Evolutionary conservation across 768 basidiomycete genomes (phyloP), one percentile per base, ranked within the genome.

Genomic region (Boletus rubropictus): DNA sequence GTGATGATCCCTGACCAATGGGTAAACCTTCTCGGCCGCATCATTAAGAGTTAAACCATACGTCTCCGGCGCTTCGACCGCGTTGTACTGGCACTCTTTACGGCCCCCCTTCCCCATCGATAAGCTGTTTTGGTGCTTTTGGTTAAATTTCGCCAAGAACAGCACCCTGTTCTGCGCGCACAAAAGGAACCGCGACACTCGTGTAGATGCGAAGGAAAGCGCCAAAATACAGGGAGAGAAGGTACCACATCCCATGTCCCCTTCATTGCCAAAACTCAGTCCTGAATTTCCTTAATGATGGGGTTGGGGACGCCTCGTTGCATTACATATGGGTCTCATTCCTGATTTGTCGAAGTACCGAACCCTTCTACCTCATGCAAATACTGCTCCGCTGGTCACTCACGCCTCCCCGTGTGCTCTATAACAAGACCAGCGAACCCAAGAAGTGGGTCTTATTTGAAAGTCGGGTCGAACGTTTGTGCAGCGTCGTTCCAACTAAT

Each of bases 231-330:
- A 17, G 33, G 41, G 5, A 8, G 15, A 44, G 46, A 55, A 50
- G 44, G 41, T 39, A 42, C 57, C 46, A 39, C 39, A 6, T 39
- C n/a, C 31, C 47, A 46, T 35, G 12, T 29, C 12, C 35, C 11
- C 18, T n/a, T 29, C 44, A 17, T 38, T 40, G 41, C 55, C 50
- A 44, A 31, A 28, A 44, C 17, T n/a, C n/a, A 34, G 38, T 20
- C 27, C 34, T 24, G 17, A 50, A 46, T 18, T 34, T 35, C 34
- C 31, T 37, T 25, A 11, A 21, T 38, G 44, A 46, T 38, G 33
- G 32, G 34, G 27, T 22, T 38, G 34, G 46, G 33, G 17, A 37
- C 34, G 48, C 50, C 50, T 60, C 50, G 58, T 60, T 62, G 54
- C 50, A 42, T 42, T 35, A 15, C 44, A 41, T 22, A 40, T 34